Base-by-base conservation (phyloP, 1,284 basidiomycete species). In the Puccinia novopanici region DNA sequence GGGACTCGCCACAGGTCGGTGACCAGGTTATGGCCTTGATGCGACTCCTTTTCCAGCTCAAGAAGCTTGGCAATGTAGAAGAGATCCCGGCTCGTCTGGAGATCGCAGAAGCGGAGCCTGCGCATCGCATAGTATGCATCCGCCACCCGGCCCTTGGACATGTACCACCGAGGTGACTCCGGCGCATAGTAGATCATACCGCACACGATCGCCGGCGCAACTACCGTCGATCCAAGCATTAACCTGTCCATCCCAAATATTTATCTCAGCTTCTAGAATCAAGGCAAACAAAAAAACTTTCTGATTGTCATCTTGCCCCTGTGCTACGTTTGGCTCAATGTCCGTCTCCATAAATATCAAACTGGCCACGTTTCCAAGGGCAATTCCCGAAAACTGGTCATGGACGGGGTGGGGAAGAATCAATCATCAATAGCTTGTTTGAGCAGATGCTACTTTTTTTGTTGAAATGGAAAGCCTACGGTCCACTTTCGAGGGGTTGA, bases 1-100 rank as follows among this genome's bases (percentile, higher is more conserved):
- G 90, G 91, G 27, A 93, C 87, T 22, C 89, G 89, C 86, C 92
- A 93, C 81, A 93, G 87, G 85, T 93, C 90, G 34, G 88, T 34
- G 82, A 91, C 42, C 30, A 80, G 81, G 84, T 88, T 50, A 85
- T 86, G 45, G 87, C 87, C 82, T 85, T 83, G 9, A 89, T 65
- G 82, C 59, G 92, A 87, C 78, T 89, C 87, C 27, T 87, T 86
- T 86, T 93, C 93, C 17, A 88, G 88, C 84, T 91, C 89, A 2
- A 92, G 87, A 5, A 90, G 86, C 27, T 90, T 88, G 83, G 92
- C 90, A 73, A 93, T 92, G 83, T n/a, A n/a, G n/a, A n/a, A n/a
- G n/a, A n/a, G n/a, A n/a, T n/a, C n/a, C n/a, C n/a, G n/a, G n/a
- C n/a, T 86, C 8, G 79, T 63, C 63, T 80, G 79, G 24, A 76